Base-by-base conservation (phyloP, 2,329 filamentous ascomycete genomes). In the Aspergillus hiratsukae region DNA sequence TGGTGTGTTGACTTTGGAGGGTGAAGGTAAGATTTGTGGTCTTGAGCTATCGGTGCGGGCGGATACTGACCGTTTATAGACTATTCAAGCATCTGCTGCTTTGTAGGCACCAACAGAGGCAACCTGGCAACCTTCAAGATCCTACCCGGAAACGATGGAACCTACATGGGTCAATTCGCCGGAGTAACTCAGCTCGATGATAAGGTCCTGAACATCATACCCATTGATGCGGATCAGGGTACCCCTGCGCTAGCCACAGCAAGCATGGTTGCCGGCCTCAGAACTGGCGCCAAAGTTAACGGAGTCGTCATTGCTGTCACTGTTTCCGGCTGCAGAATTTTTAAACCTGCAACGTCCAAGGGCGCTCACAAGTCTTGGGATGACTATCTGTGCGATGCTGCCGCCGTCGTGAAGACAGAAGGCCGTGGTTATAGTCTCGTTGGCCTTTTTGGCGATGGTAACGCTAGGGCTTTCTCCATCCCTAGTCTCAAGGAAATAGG, bases 321-420 rank as follows among this genome's bases (percentile, higher is more conserved):
- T 1, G 75, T 78, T 43, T 82, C 82, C 3, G 90, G 91, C 64
- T 87, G 87, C n/a, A 86, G 92, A 55, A 86, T 99, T 50, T 96
- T 97, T 79, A 90, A 87, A 62, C 93, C 94, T 0, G 87, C 91
- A 2, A 84, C 84, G 1, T 81, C 87, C 21, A 97, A 96, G 75
- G 94, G 93, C n/a, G 92, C 93, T 0, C 90, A 91, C 54, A 96
- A 94, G 66, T 86, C 87, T 1, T 97, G 94, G 75, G 91, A 96
- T 66, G 86, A 90, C 63, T 84, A 81, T 57, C 78, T 96, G 43
- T 97, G 93, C 69, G 88, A 96, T 66, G 82, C 89, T 1, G 93
- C 94, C 2, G 80, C 82, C 2, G 84, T 97, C 0, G 87, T 89
- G 0, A 86, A 89, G 53, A 86, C 88, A 31, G 86, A 91, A 65